Percentiles rank a stretch among this genome's conserved stretches.
Evolutionary conservation across 1,284 basidiomycete species (phyloP).

Genomic region (Cutaneotrichosporon daszewskae): DNA sequence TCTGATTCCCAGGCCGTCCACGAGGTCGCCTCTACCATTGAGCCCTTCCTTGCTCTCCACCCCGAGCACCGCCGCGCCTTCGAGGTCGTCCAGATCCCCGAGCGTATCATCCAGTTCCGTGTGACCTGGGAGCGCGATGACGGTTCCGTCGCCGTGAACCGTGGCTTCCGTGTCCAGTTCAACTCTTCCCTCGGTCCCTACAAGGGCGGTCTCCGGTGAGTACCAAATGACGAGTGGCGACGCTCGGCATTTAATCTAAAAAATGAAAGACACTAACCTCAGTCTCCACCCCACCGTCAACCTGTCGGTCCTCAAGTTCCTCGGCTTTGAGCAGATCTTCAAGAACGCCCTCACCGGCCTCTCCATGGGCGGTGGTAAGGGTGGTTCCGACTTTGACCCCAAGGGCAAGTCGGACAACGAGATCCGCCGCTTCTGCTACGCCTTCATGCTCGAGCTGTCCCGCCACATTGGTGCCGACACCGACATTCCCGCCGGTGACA

Average conservation of each 20-base stretch:
- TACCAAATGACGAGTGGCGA: no score
- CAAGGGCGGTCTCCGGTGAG: slow-evolving; percentile 73
- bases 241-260: no score
- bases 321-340: slow-evolving; percentile 76
- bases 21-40: slow-evolving; percentile 63
- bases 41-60: slow-evolving; percentile 62
- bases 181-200: slow-evolving; percentile 77
- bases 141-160: slow-evolving; percentile 63
- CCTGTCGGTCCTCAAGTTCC: slow-evolving; percentile 78
- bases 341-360: slow-evolving; percentile 77
- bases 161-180: slow-evolving; percentile 73
- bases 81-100: slow-evolving; percentile 63
- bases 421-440: slow-evolving; percentile 62
- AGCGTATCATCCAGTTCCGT: slow-evolving; percentile 71
- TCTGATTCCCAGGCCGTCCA: slow-evolving; percentile 50
- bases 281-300: slow-evolving; percentile 78
- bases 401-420: slow-evolving; percentile 74
- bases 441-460: slow-evolving; percentile 69
- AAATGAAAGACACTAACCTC: no score
- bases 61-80: slow-evolving; percentile 68
- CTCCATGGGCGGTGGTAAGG: slow-evolving; percentile 69
- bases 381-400: slow-evolving; percentile 69
- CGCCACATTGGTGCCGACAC: slow-evolving; percentile 68
- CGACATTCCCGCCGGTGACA: slow-evolving; percentile 75
- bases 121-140: slow-evolving; percentile 75